Evolutionary conservation across 768 basidiomycete genomes (phyloP), one percentile per base, ranked within the genome.

Genomic region (Pleurotus pulmonarius): DNA sequence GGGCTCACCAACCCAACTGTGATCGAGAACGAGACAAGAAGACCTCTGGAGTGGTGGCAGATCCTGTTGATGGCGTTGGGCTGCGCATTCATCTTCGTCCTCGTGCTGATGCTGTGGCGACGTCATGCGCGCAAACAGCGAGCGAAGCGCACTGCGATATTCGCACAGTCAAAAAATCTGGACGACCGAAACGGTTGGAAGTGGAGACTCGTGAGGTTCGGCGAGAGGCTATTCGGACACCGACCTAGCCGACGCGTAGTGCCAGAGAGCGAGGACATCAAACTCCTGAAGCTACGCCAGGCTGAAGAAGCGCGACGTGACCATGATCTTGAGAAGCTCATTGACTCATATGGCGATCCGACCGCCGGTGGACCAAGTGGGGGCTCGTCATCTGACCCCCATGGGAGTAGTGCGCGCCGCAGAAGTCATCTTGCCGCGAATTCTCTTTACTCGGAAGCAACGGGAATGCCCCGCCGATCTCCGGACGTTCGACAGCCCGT

Each of bases 21-120:
- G 4, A 63, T 69, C 25, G 60, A 58, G 55, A 51, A 69, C 61
- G 15, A 64, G 54, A 24, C 62, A 16, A 67, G 64, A 18, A 74
- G 72, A 24, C 39, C 75, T 20, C 72, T 92, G 7, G 72, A 74
- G 58, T 92, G 91, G 90, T 92, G 90, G 90, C 78, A 93, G 72
- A 91, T 92, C 61, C 73, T 92, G 56, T 80, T 92, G 55, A 92
- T 92, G 88, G 75, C 85, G 0, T 80, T 92, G 38, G 89, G 91
- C 8, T 88, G 87, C 65, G 85, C 86, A 13, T 88, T 92, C 70
- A 85, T 92, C 69, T 85, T 90, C 66, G 56, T 91, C 41, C 67
- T 81, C 46, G 68, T 90, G 58, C 65, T 92, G 58, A 78, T 83
- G 74, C 79, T 77, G 61, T 92, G 86, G 83, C 83, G 91, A 20